Base-by-base conservation (phyloP, 768 basidiomycete genomes). In the Lactarius vividus region DNA sequence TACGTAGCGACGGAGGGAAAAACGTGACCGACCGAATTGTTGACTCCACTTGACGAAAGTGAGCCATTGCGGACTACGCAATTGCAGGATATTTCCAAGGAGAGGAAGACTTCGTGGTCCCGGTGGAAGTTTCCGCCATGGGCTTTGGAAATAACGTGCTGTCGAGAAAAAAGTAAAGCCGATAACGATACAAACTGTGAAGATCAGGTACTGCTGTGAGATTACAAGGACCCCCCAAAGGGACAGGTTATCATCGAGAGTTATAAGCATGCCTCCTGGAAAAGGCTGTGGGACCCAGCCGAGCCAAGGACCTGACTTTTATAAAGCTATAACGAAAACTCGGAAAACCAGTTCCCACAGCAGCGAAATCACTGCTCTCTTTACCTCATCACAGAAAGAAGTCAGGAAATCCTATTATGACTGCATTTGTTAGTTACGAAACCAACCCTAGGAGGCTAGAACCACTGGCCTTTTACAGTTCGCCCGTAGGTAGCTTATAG, bases 71-170 rank as follows among this genome's bases (percentile, higher is more conserved):
- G 58, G 49, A 52, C 53, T 58, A 33, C 60, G 60, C 46, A 69
- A 42, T 0, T 67, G 26, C 6, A 69, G 61, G 31, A 59, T 33
- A 18, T 69, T 69, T 1, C 68, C 68, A 4, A 69, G 1, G 15
- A 66, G 49, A 49, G 68, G 68, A 13, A 69, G 11, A n/a, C 68
- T 61, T 29, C 15, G 61, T 55, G 68, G 68, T 3, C 68, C 65
- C 1, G 68, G 68, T 16, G 68, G 68, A 28, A 66, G 49, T 33
- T 62, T 61, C 10, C 68, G 68, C 65, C 65, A 69, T 53, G 68
- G 68, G 40, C 68, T 69, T 23, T 44, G 64, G 11, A 66, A 8
- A 28, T 69, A 69, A 28, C 65, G 68, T 23, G 54, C 20, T 1
- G 13, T 37, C 8, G 46, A 28, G 13, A 46, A 31, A 26, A 64